Conservation (phyloP, 1,284 basidiomycete species). For the Leccinum ponderosum region DNA sequence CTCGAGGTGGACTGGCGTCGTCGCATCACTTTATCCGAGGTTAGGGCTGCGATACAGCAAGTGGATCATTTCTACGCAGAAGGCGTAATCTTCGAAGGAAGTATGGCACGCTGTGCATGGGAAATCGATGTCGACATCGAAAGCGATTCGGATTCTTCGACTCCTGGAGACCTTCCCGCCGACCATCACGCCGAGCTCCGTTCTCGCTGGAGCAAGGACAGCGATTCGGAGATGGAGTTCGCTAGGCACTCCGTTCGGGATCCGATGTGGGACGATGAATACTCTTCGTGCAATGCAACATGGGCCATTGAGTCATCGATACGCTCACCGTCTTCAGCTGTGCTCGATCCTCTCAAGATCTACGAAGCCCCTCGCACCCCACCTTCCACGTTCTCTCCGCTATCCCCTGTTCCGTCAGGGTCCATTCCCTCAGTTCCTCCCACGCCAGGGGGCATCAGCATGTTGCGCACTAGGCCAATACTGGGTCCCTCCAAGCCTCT, state of each 20-base stretch:
- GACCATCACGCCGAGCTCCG: slow-evolving; percentile 35
- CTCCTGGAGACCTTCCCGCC: slow-evolving; percentile 27
- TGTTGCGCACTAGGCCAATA: slow-evolving; percentile 36
- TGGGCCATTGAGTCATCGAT: slow-evolving; percentile 45
- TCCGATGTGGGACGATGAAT: slow-evolving; percentile 40
- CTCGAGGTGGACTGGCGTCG: slow-evolving; percentile 73
- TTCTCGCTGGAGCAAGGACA: slow-evolving; percentile 67
- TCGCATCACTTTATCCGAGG: slow-evolving; percentile 68
- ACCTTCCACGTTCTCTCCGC: slow-evolving; percentile 38
- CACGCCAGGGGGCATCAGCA: slow-evolving; percentile 53
- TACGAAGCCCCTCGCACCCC: slow-evolving; percentile 36
- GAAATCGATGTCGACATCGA: slow-evolving; percentile 72
- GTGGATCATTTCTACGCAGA: slow-evolving; percentile 73
- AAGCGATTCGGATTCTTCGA: slow-evolving; percentile 52
- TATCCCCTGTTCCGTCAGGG: slow-evolving; percentile 41
- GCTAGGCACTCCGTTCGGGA: slow-evolving; percentile 43
- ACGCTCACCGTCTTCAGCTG: slow-evolving; percentile 32
- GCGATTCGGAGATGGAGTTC: slow-evolving; percentile 64
- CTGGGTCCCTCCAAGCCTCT: slow-evolving; percentile 45
- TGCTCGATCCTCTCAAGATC: slow-evolving; percentile 36
- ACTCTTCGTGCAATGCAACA: slow-evolving; percentile 40
- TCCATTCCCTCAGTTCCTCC: slow-evolving; percentile 44
- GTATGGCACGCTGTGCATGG: slow-evolving; percentile 81
- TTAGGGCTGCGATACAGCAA: slow-evolving; percentile 67
- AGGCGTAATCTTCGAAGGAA: slow-evolving; percentile 75